Percentiles rank a stretch among this genome's conserved stretches.
Conservation (phyloP, 345 rosid species). For the Rhodomyrtus tomentosa region DNA sequence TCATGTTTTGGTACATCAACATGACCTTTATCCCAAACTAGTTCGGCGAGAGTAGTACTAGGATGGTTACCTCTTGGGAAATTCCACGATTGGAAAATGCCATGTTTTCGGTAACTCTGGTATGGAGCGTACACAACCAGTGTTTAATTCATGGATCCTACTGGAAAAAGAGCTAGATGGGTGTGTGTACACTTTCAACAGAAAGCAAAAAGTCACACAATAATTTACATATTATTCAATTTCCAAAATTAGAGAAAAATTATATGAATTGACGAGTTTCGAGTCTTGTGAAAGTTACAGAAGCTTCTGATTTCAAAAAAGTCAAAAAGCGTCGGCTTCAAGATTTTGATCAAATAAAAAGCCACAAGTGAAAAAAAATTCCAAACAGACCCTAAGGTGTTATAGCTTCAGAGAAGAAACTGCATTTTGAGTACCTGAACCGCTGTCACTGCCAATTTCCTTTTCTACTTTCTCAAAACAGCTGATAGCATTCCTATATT, state of each 20-base stretch:
- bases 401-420: neutral
- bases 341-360: neutral
- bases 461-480: conserved; percentile 20
- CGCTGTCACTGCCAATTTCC: neutral
- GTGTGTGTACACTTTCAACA: neutral
- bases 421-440: neutral
- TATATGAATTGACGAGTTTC: neutral
- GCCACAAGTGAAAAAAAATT: neutral
- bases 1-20: neutral
- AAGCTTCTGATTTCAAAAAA: neutral
- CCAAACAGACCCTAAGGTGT: neutral
- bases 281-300: neutral
- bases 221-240: neutral
- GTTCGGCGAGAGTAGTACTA: too few species aligned
- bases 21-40: too few species aligned
- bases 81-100: neutral
- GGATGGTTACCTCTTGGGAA: too few species aligned
- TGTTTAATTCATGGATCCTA: neutral
- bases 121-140: neutral
- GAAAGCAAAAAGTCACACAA: neutral
- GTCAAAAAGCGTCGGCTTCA: neutral
- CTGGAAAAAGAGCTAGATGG: neutral
- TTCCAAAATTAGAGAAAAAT: neutral
- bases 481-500: conserved; percentile 51
- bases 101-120: neutral